Conservation (phyloP, 179 eudicot species). For the Vitellaria paradoxa region DNA sequence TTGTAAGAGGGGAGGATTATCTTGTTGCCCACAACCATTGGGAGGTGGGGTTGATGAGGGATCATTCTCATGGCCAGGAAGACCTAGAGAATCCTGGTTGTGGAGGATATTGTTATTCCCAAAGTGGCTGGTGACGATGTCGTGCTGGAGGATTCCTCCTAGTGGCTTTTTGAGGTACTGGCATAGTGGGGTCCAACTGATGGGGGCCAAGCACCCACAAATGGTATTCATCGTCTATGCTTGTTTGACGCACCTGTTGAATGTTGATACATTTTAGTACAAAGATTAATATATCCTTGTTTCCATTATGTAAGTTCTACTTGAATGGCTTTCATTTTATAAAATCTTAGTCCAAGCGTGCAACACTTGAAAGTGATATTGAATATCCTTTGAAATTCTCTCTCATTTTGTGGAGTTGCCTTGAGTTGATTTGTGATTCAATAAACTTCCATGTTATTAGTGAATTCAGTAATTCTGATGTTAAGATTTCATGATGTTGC, state of each 20-base stretch:
- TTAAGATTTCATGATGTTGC: slow-evolving; percentile 34
- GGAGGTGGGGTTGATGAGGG: no score
- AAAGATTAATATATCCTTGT: not conserved
- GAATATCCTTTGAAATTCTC: slow-evolving; percentile 2
- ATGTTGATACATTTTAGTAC: not conserved
- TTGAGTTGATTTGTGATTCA: not conserved
- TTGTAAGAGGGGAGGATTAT: no score
- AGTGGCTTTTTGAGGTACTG: no score
- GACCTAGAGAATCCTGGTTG: no score
- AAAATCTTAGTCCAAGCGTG: no score
- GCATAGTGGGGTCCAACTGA: no score
- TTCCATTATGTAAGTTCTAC: not conserved
- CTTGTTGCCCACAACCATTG: no score
- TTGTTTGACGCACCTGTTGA: not conserved
- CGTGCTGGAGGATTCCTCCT: no score
- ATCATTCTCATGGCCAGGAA: no score
- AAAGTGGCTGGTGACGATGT: no score
- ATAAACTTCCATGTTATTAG: not conserved
- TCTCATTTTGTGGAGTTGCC: not conserved
- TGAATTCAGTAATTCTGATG: slow-evolving; percentile 9
- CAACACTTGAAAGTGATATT: not conserved
- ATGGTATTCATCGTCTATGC: not conserved
- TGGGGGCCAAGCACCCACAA: not conserved
- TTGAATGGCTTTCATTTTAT: not conserved
- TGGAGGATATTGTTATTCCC: no score